Conservation (phyloP, 2,329 filamentous ascomycete species). For the Elsinoe batatas region DNA sequence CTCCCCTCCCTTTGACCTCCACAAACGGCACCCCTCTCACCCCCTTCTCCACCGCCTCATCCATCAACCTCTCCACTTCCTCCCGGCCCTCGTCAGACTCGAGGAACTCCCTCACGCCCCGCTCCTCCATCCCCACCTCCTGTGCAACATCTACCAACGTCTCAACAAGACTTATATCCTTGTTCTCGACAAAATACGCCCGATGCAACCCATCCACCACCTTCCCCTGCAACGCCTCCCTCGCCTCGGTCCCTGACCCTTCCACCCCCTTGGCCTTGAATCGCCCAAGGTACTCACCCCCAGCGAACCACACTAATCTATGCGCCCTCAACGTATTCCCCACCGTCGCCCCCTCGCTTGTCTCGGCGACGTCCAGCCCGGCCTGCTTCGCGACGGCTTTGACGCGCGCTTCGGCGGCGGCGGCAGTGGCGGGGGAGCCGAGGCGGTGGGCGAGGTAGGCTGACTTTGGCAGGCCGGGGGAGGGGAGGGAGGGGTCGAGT, state of each 20-base stretch:
- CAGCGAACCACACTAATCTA: conserved; percentile 59
- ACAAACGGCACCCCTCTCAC: not conserved
- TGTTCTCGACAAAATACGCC: conserved; percentile 41
- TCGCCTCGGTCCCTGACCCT: conserved; percentile 37
- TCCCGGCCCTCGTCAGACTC: conserved; percentile 34
- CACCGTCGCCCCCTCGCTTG: conserved; percentile 44
- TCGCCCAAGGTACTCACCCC: not conserved
- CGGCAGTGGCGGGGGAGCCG: conserved; percentile 49
- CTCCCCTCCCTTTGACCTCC: not conserved
- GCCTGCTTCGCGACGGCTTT: conserved; percentile 49
- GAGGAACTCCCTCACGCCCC: conserved; percentile 36
- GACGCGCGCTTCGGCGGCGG: conserved; percentile 37
- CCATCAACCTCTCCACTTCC: conserved; percentile 39
- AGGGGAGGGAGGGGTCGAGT: conserved; percentile 57
- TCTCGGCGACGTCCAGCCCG: conserved; percentile 64
- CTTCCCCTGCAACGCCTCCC: conserved; percentile 45
- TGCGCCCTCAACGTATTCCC: conserved; percentile 76
- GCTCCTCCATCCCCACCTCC: conserved; percentile 34
- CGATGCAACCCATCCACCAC: conserved; percentile 56
- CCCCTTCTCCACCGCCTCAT: conserved; percentile 24
- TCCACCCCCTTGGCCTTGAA: not conserved
- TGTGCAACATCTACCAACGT: conserved; percentile 33
- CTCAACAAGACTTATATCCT: conserved; percentile 36
- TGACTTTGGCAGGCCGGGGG: conserved; percentile 43
- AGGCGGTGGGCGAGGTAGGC: conserved; percentile 54